Evolutionary conservation across 2,329 filamentous ascomycete genomes (phyloP).

Genomic region (Clathrospora elynae): DNA sequence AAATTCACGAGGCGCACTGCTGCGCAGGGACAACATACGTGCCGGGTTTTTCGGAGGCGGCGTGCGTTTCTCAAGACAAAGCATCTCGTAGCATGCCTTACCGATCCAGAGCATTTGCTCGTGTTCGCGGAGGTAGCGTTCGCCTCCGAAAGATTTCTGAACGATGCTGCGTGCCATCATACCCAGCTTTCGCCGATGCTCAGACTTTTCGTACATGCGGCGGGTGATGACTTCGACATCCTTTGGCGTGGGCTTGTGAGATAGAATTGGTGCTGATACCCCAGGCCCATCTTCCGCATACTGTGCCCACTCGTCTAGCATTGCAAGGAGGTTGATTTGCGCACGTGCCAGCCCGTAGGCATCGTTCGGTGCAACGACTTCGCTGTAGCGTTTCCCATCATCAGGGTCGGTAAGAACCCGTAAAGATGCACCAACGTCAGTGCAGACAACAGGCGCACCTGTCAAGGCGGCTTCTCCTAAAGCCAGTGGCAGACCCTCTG

Average conservation of each 20-base stretch:
- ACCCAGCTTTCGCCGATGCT: slow-evolving; percentile 61
- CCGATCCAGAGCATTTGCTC: slow-evolving; percentile 58
- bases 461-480: slow-evolving; percentile 64
- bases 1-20: slow-evolving; percentile 8
- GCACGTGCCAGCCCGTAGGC: slow-evolving; percentile 64
- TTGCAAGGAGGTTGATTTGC: slow-evolving; percentile 65
- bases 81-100: slow-evolving; percentile 45
- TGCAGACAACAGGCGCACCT: slow-evolving; percentile 62
- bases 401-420: slow-evolving; percentile 62
- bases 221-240: slow-evolving; percentile 61
- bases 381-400: slow-evolving; percentile 58
- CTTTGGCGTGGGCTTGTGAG: slow-evolving; percentile 55
- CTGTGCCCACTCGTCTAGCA: slow-evolving; percentile 65
- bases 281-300: slow-evolving; percentile 60
- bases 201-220: slow-evolving; percentile 65
- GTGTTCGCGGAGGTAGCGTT: slow-evolving; percentile 65
- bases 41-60: slow-evolving; percentile 39
- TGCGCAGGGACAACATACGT: slow-evolving; percentile 33
- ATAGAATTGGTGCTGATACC: slow-evolving; percentile 50
- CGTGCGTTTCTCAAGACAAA: slow-evolving; percentile 31
- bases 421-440: slow-evolving; percentile 61
- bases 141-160: slow-evolving; percentile 63
- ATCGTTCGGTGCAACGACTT: slow-evolving; percentile 69
- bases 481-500: slow-evolving; percentile 61
- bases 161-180: slow-evolving; percentile 65